phyloP scores from a whole-genome alignment of 176 grass and related monocot species.

The Musa acuminata region DNA sequence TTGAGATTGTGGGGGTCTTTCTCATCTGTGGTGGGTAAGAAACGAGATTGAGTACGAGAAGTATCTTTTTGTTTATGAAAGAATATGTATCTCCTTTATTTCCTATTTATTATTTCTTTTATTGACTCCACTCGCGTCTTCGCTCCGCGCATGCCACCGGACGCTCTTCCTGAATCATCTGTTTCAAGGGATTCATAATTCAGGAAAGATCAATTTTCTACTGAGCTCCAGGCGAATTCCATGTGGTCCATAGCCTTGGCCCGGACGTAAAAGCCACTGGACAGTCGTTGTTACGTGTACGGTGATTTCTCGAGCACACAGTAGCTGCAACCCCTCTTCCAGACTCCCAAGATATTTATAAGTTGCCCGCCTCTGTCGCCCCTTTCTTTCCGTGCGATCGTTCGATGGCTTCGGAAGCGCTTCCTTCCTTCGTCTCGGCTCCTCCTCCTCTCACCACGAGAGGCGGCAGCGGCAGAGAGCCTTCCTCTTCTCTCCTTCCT shows the following conservation, averaged over 20 bases:
- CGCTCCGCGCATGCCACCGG: no score
- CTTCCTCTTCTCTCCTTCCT: not conserved
- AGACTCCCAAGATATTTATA: not conserved
- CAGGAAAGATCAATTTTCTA: not conserved
- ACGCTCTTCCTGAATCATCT: not conserved
- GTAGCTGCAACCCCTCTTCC: not conserved
- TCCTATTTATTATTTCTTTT: not conserved
- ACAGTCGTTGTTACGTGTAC: not conserved
- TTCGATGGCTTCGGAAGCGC: not conserved
- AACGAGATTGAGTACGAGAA: not conserved
- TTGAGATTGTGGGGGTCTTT: no score
- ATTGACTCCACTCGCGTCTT: not conserved
- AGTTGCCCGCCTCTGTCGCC: not conserved
- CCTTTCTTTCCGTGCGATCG: not conserved
- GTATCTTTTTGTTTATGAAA: not conserved
- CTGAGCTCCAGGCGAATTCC: no score
- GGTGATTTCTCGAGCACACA: not conserved
- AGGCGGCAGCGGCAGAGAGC: not conserved
- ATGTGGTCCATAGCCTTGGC: no score
- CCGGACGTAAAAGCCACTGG: not conserved
- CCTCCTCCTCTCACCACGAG: not conserved
- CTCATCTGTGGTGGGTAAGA: not conserved
- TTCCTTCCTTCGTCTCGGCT: conserved; percentile 6
- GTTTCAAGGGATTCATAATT: not conserved
- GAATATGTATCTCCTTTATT: not conserved